These are phyloP conservation scores for Ogataea parapolymorpha DNA, from an alignment of 805 yeast genomes.

Conservation along the genomic window DNA sequence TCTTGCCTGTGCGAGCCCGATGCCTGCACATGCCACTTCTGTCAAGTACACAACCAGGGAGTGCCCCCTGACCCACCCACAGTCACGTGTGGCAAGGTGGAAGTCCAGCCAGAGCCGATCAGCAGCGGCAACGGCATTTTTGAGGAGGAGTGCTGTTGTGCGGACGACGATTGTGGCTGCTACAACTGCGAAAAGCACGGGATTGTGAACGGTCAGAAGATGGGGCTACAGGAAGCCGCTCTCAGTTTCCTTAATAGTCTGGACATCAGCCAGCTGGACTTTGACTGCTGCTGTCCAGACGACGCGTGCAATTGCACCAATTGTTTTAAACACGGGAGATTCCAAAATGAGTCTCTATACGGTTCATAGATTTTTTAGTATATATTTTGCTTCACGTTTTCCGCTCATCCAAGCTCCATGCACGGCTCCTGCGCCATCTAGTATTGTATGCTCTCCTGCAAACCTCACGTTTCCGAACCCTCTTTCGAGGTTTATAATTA, in stretches of 20 bases:
- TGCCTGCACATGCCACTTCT: slow-evolving; percentile 31
- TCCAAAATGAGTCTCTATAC: slow-evolving; percentile 14
- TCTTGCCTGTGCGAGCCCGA: slow-evolving; percentile 34
- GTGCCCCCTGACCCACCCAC: slow-evolving; percentile 3
- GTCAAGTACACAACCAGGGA: slow-evolving; percentile 27
- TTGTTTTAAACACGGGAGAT: slow-evolving; percentile 33
- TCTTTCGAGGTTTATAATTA: slow-evolving; percentile 56
- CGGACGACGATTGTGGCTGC: slow-evolving; percentile 33
- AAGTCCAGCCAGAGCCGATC: not conserved
- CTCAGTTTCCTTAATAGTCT: slow-evolving; percentile 21
- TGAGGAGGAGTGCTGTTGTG: slow-evolving; percentile 27
- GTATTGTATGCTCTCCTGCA: slow-evolving; percentile 88
- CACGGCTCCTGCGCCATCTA: slow-evolving; percentile 88
- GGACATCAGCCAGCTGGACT: slow-evolving; percentile 22
- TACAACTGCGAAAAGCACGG: slow-evolving; percentile 35
- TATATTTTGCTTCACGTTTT: slow-evolving; percentile 27
- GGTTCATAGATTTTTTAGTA: slow-evolving; percentile 22
- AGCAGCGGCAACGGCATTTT: slow-evolving; percentile 1
- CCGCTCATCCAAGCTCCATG: slow-evolving; percentile 88
- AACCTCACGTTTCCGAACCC: slow-evolving; percentile 64
- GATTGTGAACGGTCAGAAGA: slow-evolving; percentile 26
- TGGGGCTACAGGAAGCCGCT: slow-evolving; percentile 23
- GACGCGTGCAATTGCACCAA: slow-evolving; percentile 31
- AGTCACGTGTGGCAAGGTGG: slow-evolving; percentile 22
- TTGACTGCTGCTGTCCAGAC: slow-evolving; percentile 32